Conservation (phyloP, 345 rosid genomes). For the Alliaria petiolata region DNA sequence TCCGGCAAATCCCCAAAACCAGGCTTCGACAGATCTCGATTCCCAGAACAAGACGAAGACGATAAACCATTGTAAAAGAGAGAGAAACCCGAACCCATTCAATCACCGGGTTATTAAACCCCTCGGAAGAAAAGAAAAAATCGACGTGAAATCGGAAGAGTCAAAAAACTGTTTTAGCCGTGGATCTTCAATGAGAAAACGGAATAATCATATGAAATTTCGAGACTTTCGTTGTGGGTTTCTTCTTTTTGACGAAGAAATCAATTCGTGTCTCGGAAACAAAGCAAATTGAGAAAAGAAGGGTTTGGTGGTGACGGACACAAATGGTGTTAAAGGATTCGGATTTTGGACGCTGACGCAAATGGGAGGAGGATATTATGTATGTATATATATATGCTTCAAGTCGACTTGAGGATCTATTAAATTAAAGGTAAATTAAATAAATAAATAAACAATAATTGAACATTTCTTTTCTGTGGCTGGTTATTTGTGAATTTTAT, state of each 20-base stretch:
- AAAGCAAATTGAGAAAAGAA: slow-evolving; percentile 7
- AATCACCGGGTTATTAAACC: slow-evolving; percentile 6
- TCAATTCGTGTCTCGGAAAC: slow-evolving; percentile 9
- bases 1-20: slow-evolving; percentile 83
- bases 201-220: neutral
- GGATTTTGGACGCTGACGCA: slow-evolving; percentile 20
- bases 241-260: neutral
- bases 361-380: slow-evolving; percentile 1
- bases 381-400: neutral
- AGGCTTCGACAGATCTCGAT: slow-evolving; percentile 27
- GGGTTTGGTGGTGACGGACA: slow-evolving; percentile 30
- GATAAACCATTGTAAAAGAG: slow-evolving; percentile 26
- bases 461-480: no score
- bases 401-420: neutral
- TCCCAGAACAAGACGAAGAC: slow-evolving; percentile 3
- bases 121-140: neutral
- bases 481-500: neutral
- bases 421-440: neutral
- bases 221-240: slow-evolving; percentile 17
- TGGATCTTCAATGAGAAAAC: neutral
- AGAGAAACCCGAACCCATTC: slow-evolving; percentile 72
- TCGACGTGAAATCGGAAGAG: neutral
- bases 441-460: neutral
- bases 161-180: neutral
- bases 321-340: neutral